A percentile compares a stretch with the other conserved stretches of the same genome.
phyloP scores from a whole-genome alignment of 2,329 filamentous ascomycete genomes.

The Pseudocercospora eumusae region DNA sequence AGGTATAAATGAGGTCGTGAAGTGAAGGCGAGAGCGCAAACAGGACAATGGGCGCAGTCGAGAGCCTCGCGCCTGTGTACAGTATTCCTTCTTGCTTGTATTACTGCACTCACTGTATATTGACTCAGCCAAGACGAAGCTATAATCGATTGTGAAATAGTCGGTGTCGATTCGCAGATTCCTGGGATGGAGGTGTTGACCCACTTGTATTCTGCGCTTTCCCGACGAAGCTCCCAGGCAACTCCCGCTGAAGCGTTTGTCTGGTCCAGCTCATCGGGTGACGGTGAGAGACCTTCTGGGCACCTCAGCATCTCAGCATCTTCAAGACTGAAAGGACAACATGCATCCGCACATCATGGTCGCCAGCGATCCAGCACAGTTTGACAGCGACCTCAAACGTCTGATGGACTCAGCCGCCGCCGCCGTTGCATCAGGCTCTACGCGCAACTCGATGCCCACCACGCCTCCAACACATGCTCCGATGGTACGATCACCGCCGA shows the following conservation, averaged over 20 bases:
- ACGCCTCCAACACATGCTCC: slow-evolving; percentile 3
- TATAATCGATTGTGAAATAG: not conserved
- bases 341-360: slow-evolving; percentile 23
- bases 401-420: slow-evolving; percentile 23
- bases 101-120: not conserved
- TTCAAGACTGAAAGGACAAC: not conserved
- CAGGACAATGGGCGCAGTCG: not conserved
- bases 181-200: not conserved
- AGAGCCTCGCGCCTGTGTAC: not conserved
- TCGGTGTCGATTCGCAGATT: not conserved
- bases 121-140: not conserved
- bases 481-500: slow-evolving; percentile 5
- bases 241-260: slow-evolving; percentile 5
- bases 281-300: no score
- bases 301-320: not conserved
- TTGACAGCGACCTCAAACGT: slow-evolving; percentile 19
- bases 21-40: not conserved
- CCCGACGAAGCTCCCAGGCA: slow-evolving; percentile 10
- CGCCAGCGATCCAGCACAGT: slow-evolving; percentile 14
- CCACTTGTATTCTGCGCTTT: slow-evolving; percentile 11
- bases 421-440: slow-evolving; percentile 9
- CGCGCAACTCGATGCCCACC: not conserved
- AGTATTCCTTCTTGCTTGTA: slow-evolving; percentile 2
- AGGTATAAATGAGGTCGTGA: not conserved
- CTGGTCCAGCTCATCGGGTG: not conserved